Evolutionary conservation across 2,329 filamentous ascomycete genomes (phyloP).

Genomic region (Acephala macrosclerotiorum): DNA sequence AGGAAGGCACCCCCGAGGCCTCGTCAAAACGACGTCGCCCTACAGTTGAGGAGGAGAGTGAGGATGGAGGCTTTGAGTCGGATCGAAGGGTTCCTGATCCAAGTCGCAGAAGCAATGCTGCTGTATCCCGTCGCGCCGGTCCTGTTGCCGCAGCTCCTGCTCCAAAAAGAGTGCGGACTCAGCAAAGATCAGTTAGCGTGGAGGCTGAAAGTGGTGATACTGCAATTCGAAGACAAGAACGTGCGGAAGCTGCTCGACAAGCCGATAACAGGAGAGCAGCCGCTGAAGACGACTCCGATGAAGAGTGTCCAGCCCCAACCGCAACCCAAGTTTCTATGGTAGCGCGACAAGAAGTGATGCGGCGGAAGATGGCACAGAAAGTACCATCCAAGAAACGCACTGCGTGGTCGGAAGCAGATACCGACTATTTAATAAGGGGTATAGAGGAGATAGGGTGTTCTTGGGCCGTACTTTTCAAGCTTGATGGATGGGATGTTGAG

Average conservation of each 20-base stretch:
- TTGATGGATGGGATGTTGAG: constrained; percentile 42
- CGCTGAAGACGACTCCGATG: constrained; percentile 17
- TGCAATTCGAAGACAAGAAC: constrained; percentile 12
- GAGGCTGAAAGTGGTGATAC: constrained; percentile 31
- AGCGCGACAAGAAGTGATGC: constrained; percentile 15
- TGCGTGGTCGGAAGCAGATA: constrained; percentile 49
- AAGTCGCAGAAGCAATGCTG: constrained; percentile 21
- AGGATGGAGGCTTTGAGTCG: constrained; percentile 37
- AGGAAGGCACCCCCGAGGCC: constrained; percentile 19
- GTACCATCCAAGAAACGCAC: constrained; percentile 29
- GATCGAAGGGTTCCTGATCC: constrained; percentile 33
- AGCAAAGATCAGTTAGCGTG: neutral
- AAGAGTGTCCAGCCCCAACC: constrained; percentile 19
- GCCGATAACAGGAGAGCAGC: constrained; percentile 4
- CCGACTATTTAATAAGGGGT: constrained; percentile 53
- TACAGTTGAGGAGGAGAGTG: constrained; percentile 24
- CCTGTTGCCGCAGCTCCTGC: constrained; percentile 13
- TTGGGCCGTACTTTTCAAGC: constrained; percentile 55
- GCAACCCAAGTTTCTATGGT: constrained; percentile 18
- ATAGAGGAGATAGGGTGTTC: constrained; percentile 53
- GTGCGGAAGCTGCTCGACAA: constrained; percentile 7
- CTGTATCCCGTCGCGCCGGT: constrained; percentile 5
- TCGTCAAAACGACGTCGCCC: constrained; percentile 5
- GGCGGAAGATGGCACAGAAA: constrained; percentile 1
- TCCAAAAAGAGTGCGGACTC: constrained; percentile 16